A percentile compares a stretch with the other conserved stretches of the same genome.
These are phyloP conservation scores for Solanum chacoense DNA, from an alignment of 305 asterid genomes.

Conservation along the genomic window DNA sequence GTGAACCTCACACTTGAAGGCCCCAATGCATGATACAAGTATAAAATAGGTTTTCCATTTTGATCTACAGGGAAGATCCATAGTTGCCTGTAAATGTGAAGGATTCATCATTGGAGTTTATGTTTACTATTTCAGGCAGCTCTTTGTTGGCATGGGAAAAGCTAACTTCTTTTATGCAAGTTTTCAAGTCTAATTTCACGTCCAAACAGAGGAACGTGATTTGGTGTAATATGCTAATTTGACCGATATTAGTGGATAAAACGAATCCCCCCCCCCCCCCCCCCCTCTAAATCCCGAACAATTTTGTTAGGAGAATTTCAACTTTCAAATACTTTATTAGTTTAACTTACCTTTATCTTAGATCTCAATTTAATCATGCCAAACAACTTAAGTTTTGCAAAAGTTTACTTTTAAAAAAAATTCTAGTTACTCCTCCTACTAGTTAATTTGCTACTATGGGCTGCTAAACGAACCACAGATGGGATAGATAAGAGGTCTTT, in stretches of 20 bases:
- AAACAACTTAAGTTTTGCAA: background rate
- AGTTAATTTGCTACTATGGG: background rate
- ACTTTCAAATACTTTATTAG: background rate
- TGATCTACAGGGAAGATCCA: background rate
- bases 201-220: background rate
- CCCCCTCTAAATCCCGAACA: background rate
- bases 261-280: background rate
- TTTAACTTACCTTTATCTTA: background rate
- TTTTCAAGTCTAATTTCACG: background rate
- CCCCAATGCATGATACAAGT: background rate
- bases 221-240: background rate
- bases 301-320: background rate
- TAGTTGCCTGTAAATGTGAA: background rate
- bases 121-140: background rate
- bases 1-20: background rate
- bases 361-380: background rate
- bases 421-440: background rate
- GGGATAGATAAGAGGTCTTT: background rate
- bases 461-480: background rate
- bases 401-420: background rate
- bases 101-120: background rate
- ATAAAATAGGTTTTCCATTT: background rate
- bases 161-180: background rate
- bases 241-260: background rate
- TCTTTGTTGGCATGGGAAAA: background rate